phyloP scores from a whole-genome alignment of 148 eudicot species.

The Dianthus caryophyllus region DNA sequence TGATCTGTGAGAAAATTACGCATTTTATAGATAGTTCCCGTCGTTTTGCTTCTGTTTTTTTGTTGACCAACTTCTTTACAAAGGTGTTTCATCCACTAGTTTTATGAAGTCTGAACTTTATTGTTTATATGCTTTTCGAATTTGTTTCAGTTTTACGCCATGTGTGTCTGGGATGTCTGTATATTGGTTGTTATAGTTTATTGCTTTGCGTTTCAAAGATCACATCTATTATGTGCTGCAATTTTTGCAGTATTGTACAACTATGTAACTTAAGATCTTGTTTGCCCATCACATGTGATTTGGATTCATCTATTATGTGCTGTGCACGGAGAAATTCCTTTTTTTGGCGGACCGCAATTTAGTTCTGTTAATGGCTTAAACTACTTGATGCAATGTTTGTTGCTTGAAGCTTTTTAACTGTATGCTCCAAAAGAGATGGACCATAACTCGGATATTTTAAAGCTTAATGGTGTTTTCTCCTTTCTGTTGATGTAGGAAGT shows the following conservation, averaged over 20 bases:
- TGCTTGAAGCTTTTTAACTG: too few species aligned
- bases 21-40: background rate
- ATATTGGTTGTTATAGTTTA: slow-evolving; percentile 2
- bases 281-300: background rate
- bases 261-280: background rate
- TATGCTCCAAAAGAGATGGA: background rate
- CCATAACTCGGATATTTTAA: background rate
- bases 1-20: background rate
- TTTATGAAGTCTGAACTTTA: background rate
- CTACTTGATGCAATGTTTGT: background rate
- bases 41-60: too few species aligned
- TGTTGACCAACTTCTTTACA: background rate
- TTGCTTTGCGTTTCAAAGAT: slow-evolving; percentile 5
- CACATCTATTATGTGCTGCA: background rate
- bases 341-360: background rate
- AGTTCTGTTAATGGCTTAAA: background rate
- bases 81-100: background rate
- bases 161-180: background rate
- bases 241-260: background rate
- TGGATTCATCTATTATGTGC: slow-evolving; percentile 11
- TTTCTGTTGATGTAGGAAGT: slow-evolving; percentile 68
- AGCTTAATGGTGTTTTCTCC: slow-evolving; percentile 6
- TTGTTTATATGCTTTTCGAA: background rate
- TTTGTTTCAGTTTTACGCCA: background rate
- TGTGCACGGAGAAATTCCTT: background rate